Evolutionary conservation across 2,329 filamentous ascomycete genomes (phyloP), one percentile per base, ranked within the genome.

Genomic region (Coleophoma eucalyptorum): DNA sequence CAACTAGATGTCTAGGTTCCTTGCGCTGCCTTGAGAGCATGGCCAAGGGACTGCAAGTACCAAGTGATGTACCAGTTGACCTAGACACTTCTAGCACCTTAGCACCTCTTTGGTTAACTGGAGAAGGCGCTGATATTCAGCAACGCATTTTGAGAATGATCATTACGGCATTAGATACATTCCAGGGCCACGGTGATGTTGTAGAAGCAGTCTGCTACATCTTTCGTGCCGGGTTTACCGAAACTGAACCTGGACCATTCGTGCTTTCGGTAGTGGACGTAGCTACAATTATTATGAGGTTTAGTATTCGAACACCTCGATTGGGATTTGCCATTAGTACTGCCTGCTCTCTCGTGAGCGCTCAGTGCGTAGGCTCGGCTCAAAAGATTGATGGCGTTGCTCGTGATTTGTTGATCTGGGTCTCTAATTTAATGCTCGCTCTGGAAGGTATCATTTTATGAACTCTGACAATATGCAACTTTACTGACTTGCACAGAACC

Each of bases 221-320:
- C 44, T 75, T 93, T 46, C 81, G 84, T 38, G 80, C 83, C 18
- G 90, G 90, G 0, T 92, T 92, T 61, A 84, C 84, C 1, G 90
- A 95, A 66, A 79, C 76, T 0, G 79, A 83, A 21, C 81, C 86
- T 3, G 89, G 89, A 0, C 87, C 89, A 1, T 93, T 94, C 59
- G 88, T 92, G 8, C 82, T 95, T 53, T 78, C 85, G 3, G 76
- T 86, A 0, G 71, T 77, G 1, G 75, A 83, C 55, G 81, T 89
- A n/a, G 80, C 84, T 11, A 75, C 82, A 40, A 87, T 88, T 63
- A 75, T 94, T 43, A 74, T 78, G 3, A 78, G 78, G 47, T 78
- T 84, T 19, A 73, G 69, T 1, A 69, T 79, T 35, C 70, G 78
- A n/a, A 87, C 80, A 10, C 84, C 86, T 12, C 77, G 87, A 43